phyloP scores from a whole-genome alignment of 2,329 filamentous ascomycete species.

The Aspergillus sclerotialis region DNA sequence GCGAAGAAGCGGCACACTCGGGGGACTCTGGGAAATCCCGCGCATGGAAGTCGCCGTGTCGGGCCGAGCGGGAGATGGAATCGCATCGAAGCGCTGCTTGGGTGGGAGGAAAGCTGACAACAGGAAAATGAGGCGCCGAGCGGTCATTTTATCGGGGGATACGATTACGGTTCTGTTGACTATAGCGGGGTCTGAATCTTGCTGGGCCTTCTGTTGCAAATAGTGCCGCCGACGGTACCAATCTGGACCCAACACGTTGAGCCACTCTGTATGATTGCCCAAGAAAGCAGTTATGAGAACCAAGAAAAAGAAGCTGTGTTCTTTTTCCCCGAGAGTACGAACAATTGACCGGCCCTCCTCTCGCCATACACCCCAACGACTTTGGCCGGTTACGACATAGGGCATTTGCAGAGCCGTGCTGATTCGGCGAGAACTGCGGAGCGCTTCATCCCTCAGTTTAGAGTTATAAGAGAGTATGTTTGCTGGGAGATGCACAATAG shows the following conservation, averaged over 20 bases:
- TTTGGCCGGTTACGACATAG: constrained; percentile 51
- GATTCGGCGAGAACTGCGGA: constrained; percentile 44
- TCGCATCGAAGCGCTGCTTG: constrained; percentile 32
- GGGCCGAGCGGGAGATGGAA: constrained; percentile 33
- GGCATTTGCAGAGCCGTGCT: constrained; percentile 50
- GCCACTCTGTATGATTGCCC: constrained; percentile 55
- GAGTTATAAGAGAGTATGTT: constrained; percentile 41
- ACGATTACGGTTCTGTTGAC: constrained; percentile 51
- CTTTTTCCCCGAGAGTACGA: constrained; percentile 47
- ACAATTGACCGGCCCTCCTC: constrained; percentile 54
- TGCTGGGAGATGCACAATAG: constrained; percentile 43
- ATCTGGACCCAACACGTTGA: constrained; percentile 48
- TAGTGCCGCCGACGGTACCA: constrained; percentile 48
- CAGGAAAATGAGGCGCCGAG: constrained; percentile 51
- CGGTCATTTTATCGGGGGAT: constrained; percentile 53
- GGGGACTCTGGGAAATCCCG: constrained; percentile 48
- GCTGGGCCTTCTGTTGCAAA: constrained; percentile 43
- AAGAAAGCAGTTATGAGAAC: constrained; percentile 54
- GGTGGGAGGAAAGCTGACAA: constrained; percentile 52
- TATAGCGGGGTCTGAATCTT: constrained; percentile 42
- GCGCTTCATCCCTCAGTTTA: constrained; percentile 41
- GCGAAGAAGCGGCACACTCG: constrained; percentile 42
- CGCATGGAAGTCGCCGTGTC: constrained; percentile 40
- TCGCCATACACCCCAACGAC: constrained; percentile 54
- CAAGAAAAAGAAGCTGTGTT: constrained; percentile 54